Conservation (phyloP, 352 stramenopile species). For the Pilasporangium apinafurcum region DNA sequence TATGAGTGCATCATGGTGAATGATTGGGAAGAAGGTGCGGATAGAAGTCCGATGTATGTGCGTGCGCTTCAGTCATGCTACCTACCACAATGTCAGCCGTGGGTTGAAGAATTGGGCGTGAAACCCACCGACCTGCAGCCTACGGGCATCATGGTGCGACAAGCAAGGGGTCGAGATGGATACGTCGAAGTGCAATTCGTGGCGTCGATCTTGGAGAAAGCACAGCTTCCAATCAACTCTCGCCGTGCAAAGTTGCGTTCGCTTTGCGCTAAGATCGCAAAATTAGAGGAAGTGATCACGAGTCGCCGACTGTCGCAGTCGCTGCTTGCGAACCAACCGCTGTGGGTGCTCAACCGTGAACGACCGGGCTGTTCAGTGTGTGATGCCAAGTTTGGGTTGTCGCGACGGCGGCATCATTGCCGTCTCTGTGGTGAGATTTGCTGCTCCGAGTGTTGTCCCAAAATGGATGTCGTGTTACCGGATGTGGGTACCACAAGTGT, state of each 20-base stretch:
- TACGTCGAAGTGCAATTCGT: conserved; percentile 76
- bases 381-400: conserved; percentile 61
- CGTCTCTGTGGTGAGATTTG: conserved; percentile 73
- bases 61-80: conserved; percentile 64
- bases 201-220: conserved; percentile 65
- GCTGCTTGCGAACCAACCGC: conserved; percentile 50
- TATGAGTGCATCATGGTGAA: conserved; percentile 73
- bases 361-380: conserved; percentile 53
- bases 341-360: conserved; percentile 66
- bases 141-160: conserved; percentile 70
- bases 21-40: conserved; percentile 54
- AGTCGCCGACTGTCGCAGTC: conserved; percentile 64
- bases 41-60: conserved; percentile 58
- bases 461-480: conserved; percentile 70
- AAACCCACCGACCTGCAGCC: conserved; percentile 52
- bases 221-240: conserved; percentile 41
- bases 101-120: conserved; percentile 49
- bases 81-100: conserved; percentile 48
- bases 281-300: conserved; percentile 65
- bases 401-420: conserved; percentile 69
- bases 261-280: conserved; percentile 43
- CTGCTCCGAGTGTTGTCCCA: conserved; percentile 73
- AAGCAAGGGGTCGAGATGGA: conserved; percentile 29
- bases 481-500: conserved; percentile 55
- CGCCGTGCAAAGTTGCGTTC: conserved; percentile 53